Base-by-base conservation (phyloP, 257 asterid genomes). In the Solanum pennellii region DNA sequence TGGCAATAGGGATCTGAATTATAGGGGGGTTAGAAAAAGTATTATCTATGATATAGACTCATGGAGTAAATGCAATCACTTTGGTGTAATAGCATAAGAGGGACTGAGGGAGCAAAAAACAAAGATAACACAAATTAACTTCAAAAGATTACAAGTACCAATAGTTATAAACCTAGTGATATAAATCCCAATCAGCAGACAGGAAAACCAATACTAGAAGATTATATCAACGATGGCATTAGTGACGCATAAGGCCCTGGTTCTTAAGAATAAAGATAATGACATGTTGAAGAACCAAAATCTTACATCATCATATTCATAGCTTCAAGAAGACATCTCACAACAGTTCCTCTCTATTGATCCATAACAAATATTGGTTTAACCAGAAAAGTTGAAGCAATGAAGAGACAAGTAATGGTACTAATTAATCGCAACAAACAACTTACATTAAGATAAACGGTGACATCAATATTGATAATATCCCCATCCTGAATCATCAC, bases 361-460 rank as follows among this genome's bases (percentile, higher is more conserved):
- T 79, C n/a, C 42, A 45, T 27, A 47, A 29, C 85, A 80, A 29
- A 18, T 80, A 15, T 49, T 31, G 62, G 44, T 45, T 44, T 29
- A 47, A 42, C 29, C 68, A 47, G 66, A 80, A 80, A 45, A 80
- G 42, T 49, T 29, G 85, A 49, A 82, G 21, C 85, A 82, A 49
- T 82, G 68, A 80, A 80, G 44, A 47, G 12, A 49, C 85, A 80
- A 25, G 18, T 47, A 49, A 49, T 20, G 45, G 42, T 52, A 82
- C 85, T 29, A 82, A 45, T 27, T 10, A 79, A 82, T 49, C 14
- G 7, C 69, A 49, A 49, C 21, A 82, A 27, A 29, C 41, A 27
- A 89, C 99, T 94, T 93, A 97, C 99, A 88, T 95, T 93, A 60
- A 97, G 99, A 93, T 95, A 97, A 90, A 95, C 97, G 35, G 99